These are phyloP conservation scores for Elsinoe necatrix DNA, from an alignment of 2,329 filamentous ascomycete species.

Conservation along the genomic window DNA sequence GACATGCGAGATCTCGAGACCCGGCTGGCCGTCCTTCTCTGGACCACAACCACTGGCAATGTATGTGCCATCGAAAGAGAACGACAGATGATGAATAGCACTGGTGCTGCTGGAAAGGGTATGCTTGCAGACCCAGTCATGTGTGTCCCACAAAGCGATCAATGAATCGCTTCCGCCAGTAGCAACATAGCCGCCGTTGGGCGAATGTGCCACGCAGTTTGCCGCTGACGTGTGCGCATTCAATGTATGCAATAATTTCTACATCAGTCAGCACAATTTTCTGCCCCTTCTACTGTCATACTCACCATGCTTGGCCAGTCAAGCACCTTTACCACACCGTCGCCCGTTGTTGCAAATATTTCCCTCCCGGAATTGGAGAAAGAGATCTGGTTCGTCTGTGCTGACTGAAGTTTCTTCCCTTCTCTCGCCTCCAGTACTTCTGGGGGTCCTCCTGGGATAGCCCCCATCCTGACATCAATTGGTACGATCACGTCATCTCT, in stretches of 20 bases:
- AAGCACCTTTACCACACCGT: slow-evolving; percentile 62
- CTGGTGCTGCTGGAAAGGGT: slow-evolving; percentile 62
- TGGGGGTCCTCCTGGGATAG: slow-evolving; percentile 10
- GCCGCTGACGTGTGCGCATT: slow-evolving; percentile 67
- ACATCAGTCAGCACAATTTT: background rate
- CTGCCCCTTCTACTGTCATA: background rate
- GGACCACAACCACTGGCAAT: slow-evolving; percentile 56
- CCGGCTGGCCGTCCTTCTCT: slow-evolving; percentile 54
- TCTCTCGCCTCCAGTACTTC: slow-evolving; percentile 17
- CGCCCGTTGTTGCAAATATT: slow-evolving; percentile 61
- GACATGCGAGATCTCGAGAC: slow-evolving; percentile 61
- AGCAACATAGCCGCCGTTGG: slow-evolving; percentile 61
- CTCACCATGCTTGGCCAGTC: slow-evolving; percentile 52
- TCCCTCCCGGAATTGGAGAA: slow-evolving; percentile 67
- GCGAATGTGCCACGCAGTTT: slow-evolving; percentile 59
- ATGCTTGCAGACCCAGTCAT: slow-evolving; percentile 65
- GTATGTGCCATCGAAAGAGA: slow-evolving; percentile 70
- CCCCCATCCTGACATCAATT: slow-evolving; percentile 26
- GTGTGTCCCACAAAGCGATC: slow-evolving; percentile 69
- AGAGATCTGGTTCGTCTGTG: slow-evolving; percentile 61
- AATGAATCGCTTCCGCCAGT: slow-evolving; percentile 68
- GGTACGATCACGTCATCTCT: slow-evolving; percentile 46
- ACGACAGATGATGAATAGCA: slow-evolving; percentile 63
- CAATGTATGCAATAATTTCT: slow-evolving; percentile 47
- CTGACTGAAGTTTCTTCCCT: slow-evolving; percentile 16